These are phyloP conservation scores for Geosmithia flava DNA, from an alignment of 2,329 filamentous ascomycete species.

Conservation along the genomic window DNA sequence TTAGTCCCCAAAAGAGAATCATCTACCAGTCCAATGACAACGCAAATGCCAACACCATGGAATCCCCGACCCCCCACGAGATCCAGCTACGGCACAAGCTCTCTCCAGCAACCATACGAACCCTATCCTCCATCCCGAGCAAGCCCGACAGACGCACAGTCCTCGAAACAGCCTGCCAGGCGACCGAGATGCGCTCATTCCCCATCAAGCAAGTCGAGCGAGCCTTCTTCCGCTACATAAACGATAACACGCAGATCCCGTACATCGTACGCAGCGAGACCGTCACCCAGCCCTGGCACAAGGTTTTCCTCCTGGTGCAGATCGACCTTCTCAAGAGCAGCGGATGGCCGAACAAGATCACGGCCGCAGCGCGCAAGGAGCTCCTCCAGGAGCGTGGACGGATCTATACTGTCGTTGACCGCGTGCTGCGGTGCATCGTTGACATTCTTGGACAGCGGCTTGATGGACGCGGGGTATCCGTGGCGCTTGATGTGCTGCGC, in stretches of 20 bases:
- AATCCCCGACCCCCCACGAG: slow-evolving; percentile 6
- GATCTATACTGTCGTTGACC: slow-evolving; percentile 20
- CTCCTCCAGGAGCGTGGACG: slow-evolving; percentile 16
- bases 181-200: slow-evolving; percentile 23
- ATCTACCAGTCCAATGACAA: too few relatives aligned
- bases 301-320: slow-evolving; percentile 65
- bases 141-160: slow-evolving; percentile 17
- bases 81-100: slow-evolving; percentile 21
- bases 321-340: slow-evolving; percentile 47
- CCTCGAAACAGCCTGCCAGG: slow-evolving; percentile 23
- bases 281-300: slow-evolving; percentile 54
- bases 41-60: too few relatives aligned
- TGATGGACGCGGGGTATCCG: slow-evolving; percentile 56
- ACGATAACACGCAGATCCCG: slow-evolving; percentile 22
- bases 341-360: slow-evolving; percentile 42
- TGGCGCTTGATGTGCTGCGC: slow-evolving; percentile 65
- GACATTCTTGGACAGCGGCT: slow-evolving; percentile 22
- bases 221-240: slow-evolving; percentile 23
- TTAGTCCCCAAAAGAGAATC: too few relatives aligned
- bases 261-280: slow-evolving; percentile 18
- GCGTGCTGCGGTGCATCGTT: slow-evolving; percentile 20
- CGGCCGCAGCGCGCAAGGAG: slow-evolving; percentile 15
- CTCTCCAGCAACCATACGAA: slow-evolving; percentile 15
- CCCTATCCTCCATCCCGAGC: slow-evolving; percentile 11
- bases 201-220: slow-evolving; percentile 20